phyloP scores from a whole-genome alignment of 768 basidiomycete species.

The Russula compacta region DNA sequence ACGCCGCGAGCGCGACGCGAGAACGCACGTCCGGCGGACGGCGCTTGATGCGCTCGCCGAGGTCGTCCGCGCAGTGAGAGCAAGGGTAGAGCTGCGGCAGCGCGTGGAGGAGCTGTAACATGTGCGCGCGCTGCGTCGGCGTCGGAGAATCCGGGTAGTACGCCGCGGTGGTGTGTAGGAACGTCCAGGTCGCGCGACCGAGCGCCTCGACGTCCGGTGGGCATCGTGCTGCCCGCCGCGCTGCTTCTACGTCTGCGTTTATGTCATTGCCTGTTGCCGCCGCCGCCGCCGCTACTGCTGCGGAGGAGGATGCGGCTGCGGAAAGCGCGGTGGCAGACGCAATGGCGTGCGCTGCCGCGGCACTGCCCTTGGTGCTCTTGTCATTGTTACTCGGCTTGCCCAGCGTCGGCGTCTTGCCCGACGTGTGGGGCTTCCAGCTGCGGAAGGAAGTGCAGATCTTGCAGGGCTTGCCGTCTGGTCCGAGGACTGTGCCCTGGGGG shows the following conservation, averaged over 20 bases:
- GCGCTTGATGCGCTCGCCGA: constrained; percentile 56
- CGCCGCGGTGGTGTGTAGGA: constrained; percentile 90
- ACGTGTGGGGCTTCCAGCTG: constrained; percentile 43
- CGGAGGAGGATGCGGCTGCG: background rate
- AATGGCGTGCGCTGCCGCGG: constrained; percentile 29
- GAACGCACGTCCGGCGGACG: constrained; percentile 75
- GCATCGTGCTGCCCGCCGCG: constrained; percentile 49
- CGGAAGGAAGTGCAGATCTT: constrained; percentile 83
- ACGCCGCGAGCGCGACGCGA: constrained; percentile 57
- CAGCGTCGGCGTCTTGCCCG: constrained; percentile 25
- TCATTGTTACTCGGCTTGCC: background rate
- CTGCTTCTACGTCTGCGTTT: constrained; percentile 25
- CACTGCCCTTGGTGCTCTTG: constrained; percentile 9
- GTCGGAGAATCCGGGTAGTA: constrained; percentile 87
- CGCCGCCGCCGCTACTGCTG: background rate
- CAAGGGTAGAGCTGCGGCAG: constrained; percentile 87
- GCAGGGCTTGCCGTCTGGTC: constrained; percentile 92
- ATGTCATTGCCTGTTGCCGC: background rate
- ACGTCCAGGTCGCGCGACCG: constrained; percentile 92
- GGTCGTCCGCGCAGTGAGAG: constrained; percentile 72
- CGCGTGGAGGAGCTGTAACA: constrained; percentile 71
- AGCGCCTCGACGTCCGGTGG: constrained; percentile 87
- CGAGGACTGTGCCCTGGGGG: constrained; percentile 80
- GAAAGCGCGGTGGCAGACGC: constrained; percentile 27
- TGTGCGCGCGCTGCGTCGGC: constrained; percentile 65